Evolutionary conservation across 495 filamentous ascomycete genomes (phyloP).

Genomic region (Parathielavia hyrcaniae): DNA sequence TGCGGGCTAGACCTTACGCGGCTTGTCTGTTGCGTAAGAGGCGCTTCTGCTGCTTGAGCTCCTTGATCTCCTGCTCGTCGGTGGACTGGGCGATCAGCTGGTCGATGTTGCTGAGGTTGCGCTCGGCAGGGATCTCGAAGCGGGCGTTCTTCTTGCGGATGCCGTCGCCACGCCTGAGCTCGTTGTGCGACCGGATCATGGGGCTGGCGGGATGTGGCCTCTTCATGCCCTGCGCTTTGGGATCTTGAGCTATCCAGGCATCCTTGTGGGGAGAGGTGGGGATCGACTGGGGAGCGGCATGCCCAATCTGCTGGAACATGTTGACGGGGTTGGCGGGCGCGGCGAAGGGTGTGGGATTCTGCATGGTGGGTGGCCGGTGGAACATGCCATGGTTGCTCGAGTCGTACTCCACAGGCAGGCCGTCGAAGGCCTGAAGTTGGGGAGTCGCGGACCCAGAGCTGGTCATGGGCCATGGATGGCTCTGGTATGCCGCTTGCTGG

Average conservation of each 20-base stretch:
- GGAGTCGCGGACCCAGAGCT: slow-evolving; percentile 47
- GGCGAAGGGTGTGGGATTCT: slow-evolving; percentile 48
- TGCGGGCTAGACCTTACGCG: slow-evolving; percentile 60
- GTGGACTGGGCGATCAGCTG: slow-evolving; percentile 78
- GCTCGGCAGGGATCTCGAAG: slow-evolving; percentile 93
- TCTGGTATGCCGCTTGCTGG: slow-evolving; percentile 44
- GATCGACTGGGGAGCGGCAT: slow-evolving; percentile 35
- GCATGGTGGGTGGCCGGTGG: slow-evolving; percentile 43
- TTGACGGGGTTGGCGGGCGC: slow-evolving; percentile 43
- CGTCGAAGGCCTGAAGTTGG: slow-evolving; percentile 52
- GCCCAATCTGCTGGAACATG: slow-evolving; percentile 47
- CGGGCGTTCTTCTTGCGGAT: slow-evolving; percentile 99
- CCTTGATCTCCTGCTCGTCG: slow-evolving; percentile 93
- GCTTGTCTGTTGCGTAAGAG: slow-evolving; percentile 92
- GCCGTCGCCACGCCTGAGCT: slow-evolving; percentile 76
- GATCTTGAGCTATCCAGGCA: slow-evolving; percentile 46
- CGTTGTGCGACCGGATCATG: slow-evolving; percentile 69
- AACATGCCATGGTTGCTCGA: slow-evolving; percentile 45
- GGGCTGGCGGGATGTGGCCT: slow-evolving; percentile 66
- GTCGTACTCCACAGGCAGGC: slow-evolving; percentile 58
- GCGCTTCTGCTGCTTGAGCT: slow-evolving; percentile 97
- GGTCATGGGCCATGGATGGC: slow-evolving; percentile 54
- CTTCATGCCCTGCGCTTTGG: slow-evolving; percentile 61
- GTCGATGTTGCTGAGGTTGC: slow-evolving; percentile 92
- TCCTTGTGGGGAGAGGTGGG: slow-evolving; percentile 52